Conservation (phyloP, 352 stramenopile species). For the Thalassiosira ordinaria region DNA sequence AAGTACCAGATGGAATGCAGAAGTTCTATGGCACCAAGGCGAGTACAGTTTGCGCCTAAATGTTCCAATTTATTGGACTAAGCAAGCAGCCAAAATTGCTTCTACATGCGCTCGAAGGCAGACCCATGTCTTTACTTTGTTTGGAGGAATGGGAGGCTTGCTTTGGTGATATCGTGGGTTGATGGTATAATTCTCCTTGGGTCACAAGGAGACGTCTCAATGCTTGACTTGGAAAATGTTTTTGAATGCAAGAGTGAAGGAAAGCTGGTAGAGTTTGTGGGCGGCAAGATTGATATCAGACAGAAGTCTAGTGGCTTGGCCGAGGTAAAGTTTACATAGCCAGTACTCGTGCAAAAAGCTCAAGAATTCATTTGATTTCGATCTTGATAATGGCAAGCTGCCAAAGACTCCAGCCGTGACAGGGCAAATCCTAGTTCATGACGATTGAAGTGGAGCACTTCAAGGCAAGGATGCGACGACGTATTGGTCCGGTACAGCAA, state of each 20-base stretch:
- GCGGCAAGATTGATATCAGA: conserved; percentile 42
- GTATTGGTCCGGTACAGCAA: conserved; percentile 39
- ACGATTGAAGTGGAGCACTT: not conserved
- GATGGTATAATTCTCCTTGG: conserved; percentile 53
- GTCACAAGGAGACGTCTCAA: too few species aligned
- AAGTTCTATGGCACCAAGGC: conserved; percentile 39
- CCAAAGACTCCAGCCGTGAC: conserved; percentile 30
- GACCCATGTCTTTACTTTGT: conserved; percentile 59
- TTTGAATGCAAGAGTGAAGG: conserved; percentile 44
- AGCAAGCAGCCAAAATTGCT: conserved; percentile 24
- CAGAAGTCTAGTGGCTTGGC: not conserved
- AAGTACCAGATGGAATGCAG: conserved; percentile 47
- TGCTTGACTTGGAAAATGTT: too few species aligned
- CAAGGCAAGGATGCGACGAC: not conserved
- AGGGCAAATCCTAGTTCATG: conserved; percentile 13
- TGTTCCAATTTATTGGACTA: conserved; percentile 46
- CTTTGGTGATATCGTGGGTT: conserved; percentile 41
- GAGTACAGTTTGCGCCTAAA: conserved; percentile 21
- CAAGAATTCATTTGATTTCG: conserved; percentile 55
- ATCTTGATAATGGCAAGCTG: too few species aligned
- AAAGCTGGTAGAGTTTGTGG: conserved; percentile 55
- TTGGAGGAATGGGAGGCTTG: conserved; percentile 27
- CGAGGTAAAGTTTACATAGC: conserved; percentile 44
- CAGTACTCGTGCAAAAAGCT: conserved; percentile 58
- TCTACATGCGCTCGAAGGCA: conserved; percentile 5